Percentiles rank a stretch among this genome's conserved stretches.
phyloP scores from a whole-genome alignment of 1,284 basidiomycete genomes.

The Malassezia nana region DNA sequence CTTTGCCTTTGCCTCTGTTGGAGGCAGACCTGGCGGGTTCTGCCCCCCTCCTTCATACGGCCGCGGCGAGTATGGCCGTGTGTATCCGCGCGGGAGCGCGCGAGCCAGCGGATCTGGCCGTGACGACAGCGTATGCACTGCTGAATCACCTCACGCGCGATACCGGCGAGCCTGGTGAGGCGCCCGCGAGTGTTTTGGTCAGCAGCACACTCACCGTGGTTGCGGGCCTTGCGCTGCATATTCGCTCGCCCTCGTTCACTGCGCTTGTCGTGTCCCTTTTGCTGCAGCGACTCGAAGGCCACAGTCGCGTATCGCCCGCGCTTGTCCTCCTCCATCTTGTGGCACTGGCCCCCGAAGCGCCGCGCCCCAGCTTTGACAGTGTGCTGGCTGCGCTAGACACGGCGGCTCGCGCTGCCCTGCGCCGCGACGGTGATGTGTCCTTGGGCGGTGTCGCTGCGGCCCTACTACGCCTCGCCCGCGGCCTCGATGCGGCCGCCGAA shows the following conservation, averaged over 20 bases:
- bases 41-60: conserved; percentile 69
- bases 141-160: conserved; percentile 82
- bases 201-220: conserved; percentile 65
- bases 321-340: conserved; percentile 84
- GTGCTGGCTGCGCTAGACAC: conserved; percentile 73
- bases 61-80: conserved; percentile 76
- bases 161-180: conserved; percentile 19
- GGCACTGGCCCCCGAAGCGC: conserved; percentile 70
- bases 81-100: conserved; percentile 80
- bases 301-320: conserved; percentile 75
- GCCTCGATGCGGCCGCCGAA: conserved; percentile 19
- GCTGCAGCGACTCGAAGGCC: conserved; percentile 71
- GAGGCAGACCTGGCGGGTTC: conserved; percentile 56
- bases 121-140: conserved; percentile 91
- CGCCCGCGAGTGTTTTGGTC: conserved; percentile 56
- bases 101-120: conserved; percentile 59
- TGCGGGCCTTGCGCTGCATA: conserved; percentile 36
- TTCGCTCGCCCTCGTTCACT: conserved; percentile 33
- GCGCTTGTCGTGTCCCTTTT: conserved; percentile 66
- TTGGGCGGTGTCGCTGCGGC: conserved; percentile 45
- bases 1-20: conserved; percentile 75
- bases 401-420: conserved; percentile 64
- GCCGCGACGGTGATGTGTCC: conserved; percentile 24
- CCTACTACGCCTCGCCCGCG: conserved; percentile 29
- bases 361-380: conserved; percentile 68